A percentile compares a stretch with the other conserved stretches of the same genome.
Conservation (phyloP, 2,329 filamentous ascomycete species). For the Dothideomycetidae sp. region DNA sequence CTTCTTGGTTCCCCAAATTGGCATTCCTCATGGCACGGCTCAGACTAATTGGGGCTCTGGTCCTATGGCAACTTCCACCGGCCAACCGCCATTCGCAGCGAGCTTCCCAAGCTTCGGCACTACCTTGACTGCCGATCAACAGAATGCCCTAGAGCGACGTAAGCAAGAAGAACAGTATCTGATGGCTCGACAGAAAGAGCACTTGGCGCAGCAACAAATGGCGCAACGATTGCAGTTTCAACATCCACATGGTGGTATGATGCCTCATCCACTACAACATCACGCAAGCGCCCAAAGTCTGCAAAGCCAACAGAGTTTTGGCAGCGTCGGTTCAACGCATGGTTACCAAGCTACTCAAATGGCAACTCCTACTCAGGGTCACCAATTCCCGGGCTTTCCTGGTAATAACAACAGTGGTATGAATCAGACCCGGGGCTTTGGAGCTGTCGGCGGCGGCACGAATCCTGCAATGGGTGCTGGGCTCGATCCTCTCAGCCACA, state of each 20-base stretch:
- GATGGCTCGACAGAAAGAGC: slow-evolving; percentile 91
- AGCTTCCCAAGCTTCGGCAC: slow-evolving; percentile 95
- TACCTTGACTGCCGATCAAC: slow-evolving; percentile 90
- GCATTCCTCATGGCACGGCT: slow-evolving; percentile 75
- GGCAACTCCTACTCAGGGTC: slow-evolving; percentile 16
- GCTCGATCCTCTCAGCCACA: slow-evolving; percentile 11
- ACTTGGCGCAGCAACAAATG: slow-evolving; percentile 74
- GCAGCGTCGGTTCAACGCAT: slow-evolving; percentile 74
- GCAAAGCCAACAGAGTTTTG: slow-evolving; percentile 92
- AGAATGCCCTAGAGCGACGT: slow-evolving; percentile 87
- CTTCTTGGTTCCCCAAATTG: slow-evolving; percentile 93
- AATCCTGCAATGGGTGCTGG: slow-evolving; percentile 27
- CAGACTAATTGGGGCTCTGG: slow-evolving; percentile 26
- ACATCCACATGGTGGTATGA: slow-evolving; percentile 33
- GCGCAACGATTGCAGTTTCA: slow-evolving; percentile 57
- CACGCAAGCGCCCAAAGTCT: slow-evolving; percentile 91
- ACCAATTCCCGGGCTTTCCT: slow-evolving; percentile 49
- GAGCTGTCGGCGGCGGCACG: slow-evolving; percentile 31
- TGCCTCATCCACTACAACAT: slow-evolving; percentile 61
- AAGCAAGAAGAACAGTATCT: slow-evolving; percentile 98
- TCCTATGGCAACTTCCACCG: slow-evolving; percentile 18
- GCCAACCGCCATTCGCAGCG: slow-evolving; percentile 71
- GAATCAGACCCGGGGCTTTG: slow-evolving; percentile 26
- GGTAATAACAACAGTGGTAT: slow-evolving; percentile 40
- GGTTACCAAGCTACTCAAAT: slow-evolving; percentile 47